Evolutionary conservation across 73 alveolate genomes (phyloP), one percentile per base, ranked within the genome.

Genomic region (Paramecium sexaurelia): DNA sequence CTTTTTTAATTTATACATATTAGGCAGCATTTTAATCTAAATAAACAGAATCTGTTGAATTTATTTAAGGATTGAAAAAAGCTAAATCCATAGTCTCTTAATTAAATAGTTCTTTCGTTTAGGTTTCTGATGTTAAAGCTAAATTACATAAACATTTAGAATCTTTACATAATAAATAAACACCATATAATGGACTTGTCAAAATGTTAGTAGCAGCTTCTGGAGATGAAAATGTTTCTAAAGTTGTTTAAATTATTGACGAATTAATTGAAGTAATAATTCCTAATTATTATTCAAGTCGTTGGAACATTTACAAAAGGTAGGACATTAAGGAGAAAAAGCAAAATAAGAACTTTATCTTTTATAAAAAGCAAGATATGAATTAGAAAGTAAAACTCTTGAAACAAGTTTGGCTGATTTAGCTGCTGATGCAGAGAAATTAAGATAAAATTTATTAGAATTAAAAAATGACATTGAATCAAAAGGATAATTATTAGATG

Each of bases 201-300:
- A 24, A 37, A 6, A 78, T 78, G 90, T 43, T 78, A 40, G 71
- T 78, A 4, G 68, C 43, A 17, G 43, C 90, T 19, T 32, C 90
- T 19, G 90, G 55, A 40, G 55, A 43, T 39, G 90, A 78, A 19
- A 41, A 26, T 41, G 90, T 39, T 24, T 43, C 43, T 24, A 78
- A 78, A 43, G 55, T 78, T 40, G 75, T 78, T 78, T 78, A 78
- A n/a, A 78, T 78, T 43, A 78, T 78, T 78, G 90, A 78, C 22
- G 90, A 78, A 78, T 78, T 78, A 78, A 45, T 78, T 20, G 90
- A 78, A 45, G 90, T 78, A 78, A 78, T 5, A 1, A 29, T 20
- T 29, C 27, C 27, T 78, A 22, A 26, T 61, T 1, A 26, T 11
- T n/a, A 15, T 71, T 0, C 19, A 24, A 78, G 90, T 78, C 90